Evolutionary conservation across 2,329 filamentous ascomycete species (phyloP), one percentile per base, ranked within the genome.

Genomic region (Phialocephala sp.): DNA sequence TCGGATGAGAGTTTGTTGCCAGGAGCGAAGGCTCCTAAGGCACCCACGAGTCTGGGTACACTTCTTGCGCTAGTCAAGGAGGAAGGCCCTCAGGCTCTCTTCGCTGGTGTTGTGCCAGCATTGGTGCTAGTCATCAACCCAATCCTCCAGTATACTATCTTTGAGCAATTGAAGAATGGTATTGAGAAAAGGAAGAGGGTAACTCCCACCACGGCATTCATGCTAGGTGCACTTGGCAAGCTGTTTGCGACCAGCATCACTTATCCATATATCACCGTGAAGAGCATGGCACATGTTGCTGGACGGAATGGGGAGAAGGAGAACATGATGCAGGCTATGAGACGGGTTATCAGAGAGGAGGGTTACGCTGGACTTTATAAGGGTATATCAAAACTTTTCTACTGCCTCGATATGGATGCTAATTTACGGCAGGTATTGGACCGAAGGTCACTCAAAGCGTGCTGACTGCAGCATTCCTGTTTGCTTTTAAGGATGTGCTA

Each of bases 191-290:
- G 85, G 70, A 77, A 74, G 67, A 88, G 90, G 72, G 87, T 98
- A 64, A 97, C 92, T 0, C 93, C 94, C 1, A 90, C 88, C 63
- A 87, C 97, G 72, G 93, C 93, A 59, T 99, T 99, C 79, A 87
- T 95, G 76, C 84, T 99, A 2, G 95, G 95, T 68, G 95, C 95
- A 1, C 77, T 98, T 37, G 94, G 95, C 79, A 99, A 99, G 85
- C 85, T 99, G 69, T 89, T 97, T 68, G 95, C 95, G 27, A 99
- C 95, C 2, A 89, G 85, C 67, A 91, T 98, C 75, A 99, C 95
- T 6, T 99, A 99, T 79, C 95, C 95, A 12, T 99, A 99, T 78
- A 98, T 99, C 78, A 99, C 95, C 4, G 91, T 99, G 75, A 99
- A 99, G 89, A 97, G 93, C 80, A 88, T 93, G 77, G 97, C 97